A percentile compares a stretch with the other conserved stretches of the same genome.
These are phyloP conservation scores for Arabidopsis suecica DNA, from an alignment of 345 rosid genomes.

Conservation along the genomic window DNA sequence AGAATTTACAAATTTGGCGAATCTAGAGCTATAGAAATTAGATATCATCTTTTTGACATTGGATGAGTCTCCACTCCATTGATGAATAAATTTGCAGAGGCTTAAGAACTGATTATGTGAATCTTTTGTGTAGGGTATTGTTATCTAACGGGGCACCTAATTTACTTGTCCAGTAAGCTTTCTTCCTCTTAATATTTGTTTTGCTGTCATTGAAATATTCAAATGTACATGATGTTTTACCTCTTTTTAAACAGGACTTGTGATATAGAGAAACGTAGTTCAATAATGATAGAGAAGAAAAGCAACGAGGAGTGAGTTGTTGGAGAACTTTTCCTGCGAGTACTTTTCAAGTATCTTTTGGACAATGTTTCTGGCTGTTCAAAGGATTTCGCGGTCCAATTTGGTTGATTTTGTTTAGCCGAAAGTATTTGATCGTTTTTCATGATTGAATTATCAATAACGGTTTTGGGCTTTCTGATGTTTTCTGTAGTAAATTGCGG, in stretches of 20 bases:
- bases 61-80: background rate
- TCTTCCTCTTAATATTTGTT: background rate
- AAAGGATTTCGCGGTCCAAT: background rate
- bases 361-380: slow-evolving; percentile 3
- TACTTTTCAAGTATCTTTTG: slow-evolving; percentile 16
- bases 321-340: slow-evolving; percentile 7
- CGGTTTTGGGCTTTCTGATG: background rate
- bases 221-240: background rate
- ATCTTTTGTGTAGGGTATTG: slow-evolving; percentile 35
- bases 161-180: slow-evolving; percentile 25
- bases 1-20: background rate
- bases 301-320: background rate
- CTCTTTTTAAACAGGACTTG: background rate
- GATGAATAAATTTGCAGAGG: background rate
- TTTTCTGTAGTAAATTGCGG: background rate
- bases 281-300: slow-evolving; percentile 32
- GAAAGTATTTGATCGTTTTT: background rate
- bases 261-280: slow-evolving; percentile 1
- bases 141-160: slow-evolving; percentile 24
- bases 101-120: background rate
- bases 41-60: background rate
- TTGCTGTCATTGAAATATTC: background rate
- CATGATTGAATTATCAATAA: background rate
- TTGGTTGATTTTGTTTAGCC: slow-evolving; percentile 17
- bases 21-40: background rate